Evolutionary conservation across 495 filamentous ascomycete genomes (phyloP).

Genomic region (Xylona heveae): DNA sequence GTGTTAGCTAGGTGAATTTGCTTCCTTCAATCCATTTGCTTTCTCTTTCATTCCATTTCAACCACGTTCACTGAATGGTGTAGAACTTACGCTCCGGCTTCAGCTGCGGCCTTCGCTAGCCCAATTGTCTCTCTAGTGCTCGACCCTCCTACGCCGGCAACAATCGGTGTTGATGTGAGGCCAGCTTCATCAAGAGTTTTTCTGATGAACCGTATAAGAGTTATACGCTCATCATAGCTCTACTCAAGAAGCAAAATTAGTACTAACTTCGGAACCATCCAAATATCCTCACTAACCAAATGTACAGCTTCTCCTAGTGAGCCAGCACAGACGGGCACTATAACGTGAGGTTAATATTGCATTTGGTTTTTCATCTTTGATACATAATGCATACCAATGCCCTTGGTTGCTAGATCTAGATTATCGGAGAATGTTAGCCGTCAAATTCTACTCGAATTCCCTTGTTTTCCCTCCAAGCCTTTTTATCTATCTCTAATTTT

Average conservation of each 20-base stretch:
- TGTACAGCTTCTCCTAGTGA: conserved; percentile 11
- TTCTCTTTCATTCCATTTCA: conserved; percentile 1
- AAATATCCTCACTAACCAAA: conserved; percentile 4
- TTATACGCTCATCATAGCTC: conserved; percentile 8
- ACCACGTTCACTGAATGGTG: neutral
- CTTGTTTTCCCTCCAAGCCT: no score
- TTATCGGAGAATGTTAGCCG: no score
- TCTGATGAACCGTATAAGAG: conserved; percentile 10
- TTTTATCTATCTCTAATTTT: no score
- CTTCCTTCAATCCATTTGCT: no score
- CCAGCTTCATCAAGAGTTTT: conserved; percentile 8
- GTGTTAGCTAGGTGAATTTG: neutral
- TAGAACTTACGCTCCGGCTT: conserved; percentile 9
- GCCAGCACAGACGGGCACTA: conserved; percentile 12
- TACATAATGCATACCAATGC: conserved; percentile 11
- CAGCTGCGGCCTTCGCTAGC: conserved; percentile 6
- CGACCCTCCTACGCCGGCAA: conserved; percentile 9
- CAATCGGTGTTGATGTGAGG: conserved; percentile 8
- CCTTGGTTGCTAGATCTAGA: conserved; percentile 8
- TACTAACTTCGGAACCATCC: neutral
- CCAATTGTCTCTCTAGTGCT: conserved; percentile 11
- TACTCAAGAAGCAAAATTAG: conserved; percentile 3
- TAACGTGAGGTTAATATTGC: neutral
- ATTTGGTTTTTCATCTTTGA: neutral
- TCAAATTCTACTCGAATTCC: no score